These are phyloP conservation scores for Zygotorulaspora sp. DNA, from an alignment of 805 yeast species.

Conservation along the genomic window DNA sequence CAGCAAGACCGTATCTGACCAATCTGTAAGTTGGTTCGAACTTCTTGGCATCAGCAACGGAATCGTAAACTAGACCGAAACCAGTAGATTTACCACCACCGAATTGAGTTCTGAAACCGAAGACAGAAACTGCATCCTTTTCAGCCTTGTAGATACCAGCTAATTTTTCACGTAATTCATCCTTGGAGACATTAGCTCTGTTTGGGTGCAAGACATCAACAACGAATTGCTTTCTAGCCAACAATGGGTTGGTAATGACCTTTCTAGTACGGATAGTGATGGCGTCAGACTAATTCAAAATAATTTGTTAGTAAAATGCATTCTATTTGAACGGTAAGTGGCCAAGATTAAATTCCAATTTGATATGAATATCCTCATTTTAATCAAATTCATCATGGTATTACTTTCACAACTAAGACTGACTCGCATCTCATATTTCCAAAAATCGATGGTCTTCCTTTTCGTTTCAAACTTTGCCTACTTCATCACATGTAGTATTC, in stretches of 20 bases:
- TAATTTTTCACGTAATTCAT: slow-evolving; percentile 93
- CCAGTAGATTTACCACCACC: slow-evolving; percentile 99
- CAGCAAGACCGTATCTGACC: slow-evolving; percentile 97
- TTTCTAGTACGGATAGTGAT: slow-evolving; percentile 99
- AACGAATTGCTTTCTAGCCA: slow-evolving; percentile 99
- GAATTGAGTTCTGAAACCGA: slow-evolving; percentile 98
- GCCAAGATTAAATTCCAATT: too few species aligned
- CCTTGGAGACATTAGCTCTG: slow-evolving; percentile 98
- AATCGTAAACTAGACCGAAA: slow-evolving; percentile 98
- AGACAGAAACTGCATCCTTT: slow-evolving; percentile 92
- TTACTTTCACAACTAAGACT: too few species aligned
- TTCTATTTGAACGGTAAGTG: not conserved
- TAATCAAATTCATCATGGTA: too few species aligned
- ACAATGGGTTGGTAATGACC: slow-evolving; percentile 97
- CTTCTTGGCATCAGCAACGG: slow-evolving; percentile 94
- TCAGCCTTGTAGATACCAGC: slow-evolving; percentile 87
- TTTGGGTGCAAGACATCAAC: slow-evolving; percentile 99
- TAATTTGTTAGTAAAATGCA: slow-evolving; percentile 7
- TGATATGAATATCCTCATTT: too few species aligned
- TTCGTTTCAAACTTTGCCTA: too few species aligned
- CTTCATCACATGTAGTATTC: too few species aligned
- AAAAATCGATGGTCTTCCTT: too few species aligned
- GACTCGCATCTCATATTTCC: too few species aligned
- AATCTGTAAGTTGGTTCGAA: slow-evolving; percentile 99
- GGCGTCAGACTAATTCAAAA: slow-evolving; percentile 79